Percentiles rank a stretch among this genome's conserved stretches.
Evolutionary conservation across 495 filamentous ascomycete species (phyloP).

Genomic region (Penicillium diatomitis): DNA sequence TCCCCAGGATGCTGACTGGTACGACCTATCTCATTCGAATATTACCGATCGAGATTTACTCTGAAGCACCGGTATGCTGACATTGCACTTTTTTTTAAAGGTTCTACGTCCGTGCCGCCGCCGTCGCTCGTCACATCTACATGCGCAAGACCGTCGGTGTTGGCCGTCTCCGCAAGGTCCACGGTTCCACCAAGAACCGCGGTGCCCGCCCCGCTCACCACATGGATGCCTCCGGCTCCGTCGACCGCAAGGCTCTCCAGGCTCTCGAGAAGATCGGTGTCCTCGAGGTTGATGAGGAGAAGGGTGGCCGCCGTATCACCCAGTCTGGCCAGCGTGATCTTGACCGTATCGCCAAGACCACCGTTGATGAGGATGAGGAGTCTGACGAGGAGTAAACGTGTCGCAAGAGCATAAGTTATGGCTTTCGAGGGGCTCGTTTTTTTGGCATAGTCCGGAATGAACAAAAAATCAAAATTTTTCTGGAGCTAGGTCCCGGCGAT

Average conservation of each 20-base stretch:
- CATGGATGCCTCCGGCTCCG: slow-evolving; percentile 87
- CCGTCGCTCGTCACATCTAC: slow-evolving; percentile 96
- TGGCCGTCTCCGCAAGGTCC: slow-evolving; percentile 81
- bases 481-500: slow-evolving; percentile 24
- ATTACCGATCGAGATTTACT: not conserved
- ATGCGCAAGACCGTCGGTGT: slow-evolving; percentile 98
- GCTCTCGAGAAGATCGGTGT: slow-evolving; percentile 98
- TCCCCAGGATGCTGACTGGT: slow-evolving; percentile 93
- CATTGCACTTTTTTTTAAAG: slow-evolving; percentile 23
- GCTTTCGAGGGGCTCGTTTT: slow-evolving; percentile 20
- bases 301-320: slow-evolving; percentile 94
- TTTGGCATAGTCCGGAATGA: slow-evolving; percentile 21
- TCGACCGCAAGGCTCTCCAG: slow-evolving; percentile 95
- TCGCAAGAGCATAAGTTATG: slow-evolving; percentile 30
- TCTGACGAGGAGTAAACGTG: slow-evolving; percentile 42
- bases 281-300: slow-evolving; percentile 90
- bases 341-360: slow-evolving; percentile 67
- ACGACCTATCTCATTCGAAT: slow-evolving; percentile 11
- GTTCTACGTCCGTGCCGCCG: slow-evolving; percentile 96
- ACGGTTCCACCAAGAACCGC: slow-evolving; percentile 95
- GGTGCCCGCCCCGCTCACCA: slow-evolving; percentile 85
- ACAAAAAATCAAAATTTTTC: slow-evolving; percentile 18
- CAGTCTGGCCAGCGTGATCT: slow-evolving; percentile 97
- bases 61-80: slow-evolving; percentile 1
- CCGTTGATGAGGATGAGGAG: slow-evolving; percentile 45